A percentile compares a stretch with the other conserved stretches of the same genome.
phyloP scores from a whole-genome alignment of 2,329 filamentous ascomycete genomes.

The Sclerotinia glacialis region DNA sequence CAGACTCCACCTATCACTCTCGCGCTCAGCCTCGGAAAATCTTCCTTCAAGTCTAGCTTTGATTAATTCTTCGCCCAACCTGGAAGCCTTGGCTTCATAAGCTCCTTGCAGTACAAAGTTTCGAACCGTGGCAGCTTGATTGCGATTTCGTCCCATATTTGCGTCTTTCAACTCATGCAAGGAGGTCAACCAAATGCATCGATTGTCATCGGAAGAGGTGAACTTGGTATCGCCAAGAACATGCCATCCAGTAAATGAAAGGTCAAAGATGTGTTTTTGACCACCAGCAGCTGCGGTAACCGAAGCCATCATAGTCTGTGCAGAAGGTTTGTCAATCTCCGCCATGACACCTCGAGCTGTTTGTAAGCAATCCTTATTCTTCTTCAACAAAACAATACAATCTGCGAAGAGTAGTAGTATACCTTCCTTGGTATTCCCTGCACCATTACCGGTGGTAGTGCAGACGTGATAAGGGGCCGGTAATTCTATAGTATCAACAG shows the following conservation, averaged over 20 bases:
- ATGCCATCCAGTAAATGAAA: slow-evolving; percentile 73
- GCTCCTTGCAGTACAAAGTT: slow-evolving; percentile 70
- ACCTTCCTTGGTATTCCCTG: slow-evolving; percentile 50
- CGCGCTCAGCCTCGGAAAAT: slow-evolving; percentile 79
- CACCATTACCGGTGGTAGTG: slow-evolving; percentile 11
- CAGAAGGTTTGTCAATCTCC: slow-evolving; percentile 78
- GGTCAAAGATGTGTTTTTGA: slow-evolving; percentile 59
- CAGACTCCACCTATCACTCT: slow-evolving; percentile 76
- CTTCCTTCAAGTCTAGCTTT: slow-evolving; percentile 84
- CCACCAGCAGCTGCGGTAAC: slow-evolving; percentile 63
- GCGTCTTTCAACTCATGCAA: slow-evolving; percentile 58
- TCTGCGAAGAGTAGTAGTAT: slow-evolving; percentile 85
- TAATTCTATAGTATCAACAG: slow-evolving; percentile 76
- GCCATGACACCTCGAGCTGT: slow-evolving; percentile 76
- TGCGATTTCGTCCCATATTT: slow-evolving; percentile 48
- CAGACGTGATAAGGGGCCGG: slow-evolving; percentile 62
- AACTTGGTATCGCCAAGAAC: slow-evolving; percentile 68
- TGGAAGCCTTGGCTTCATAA: slow-evolving; percentile 74
- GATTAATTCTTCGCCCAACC: slow-evolving; percentile 78
- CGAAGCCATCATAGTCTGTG: slow-evolving; percentile 59
- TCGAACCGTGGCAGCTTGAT: slow-evolving; percentile 56
- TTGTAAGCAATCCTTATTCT: slow-evolving; percentile 58
- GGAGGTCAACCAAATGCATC: slow-evolving; percentile 66
- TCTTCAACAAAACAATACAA: slow-evolving; percentile 72
- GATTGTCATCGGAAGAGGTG: slow-evolving; percentile 65